Percentiles rank a stretch among this genome's conserved stretches.
Evolutionary conservation across 106 monocot species (phyloP).

Genomic region (Dendrobium officinale): DNA sequence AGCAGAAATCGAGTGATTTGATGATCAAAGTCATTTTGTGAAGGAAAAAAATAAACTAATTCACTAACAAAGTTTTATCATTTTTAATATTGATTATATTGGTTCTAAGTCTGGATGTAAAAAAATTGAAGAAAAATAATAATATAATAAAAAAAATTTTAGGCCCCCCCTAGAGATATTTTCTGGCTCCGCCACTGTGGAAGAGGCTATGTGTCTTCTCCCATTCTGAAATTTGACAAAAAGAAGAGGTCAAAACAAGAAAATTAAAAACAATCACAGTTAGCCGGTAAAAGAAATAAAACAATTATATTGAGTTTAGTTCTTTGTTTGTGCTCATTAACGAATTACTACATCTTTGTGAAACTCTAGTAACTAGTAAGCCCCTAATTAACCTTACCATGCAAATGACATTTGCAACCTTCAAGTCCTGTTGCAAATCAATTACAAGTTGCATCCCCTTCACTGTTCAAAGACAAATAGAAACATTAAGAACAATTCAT

Average conservation of each 20-base stretch:
- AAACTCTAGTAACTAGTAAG: background rate
- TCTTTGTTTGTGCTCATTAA: background rate
- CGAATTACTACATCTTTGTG: background rate
- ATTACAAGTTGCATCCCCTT: slow-evolving; percentile 95
- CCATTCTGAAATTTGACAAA: slow-evolving; percentile 60
- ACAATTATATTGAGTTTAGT: background rate
- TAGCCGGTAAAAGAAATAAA: background rate
- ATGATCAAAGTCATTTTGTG: too few relatives aligned
- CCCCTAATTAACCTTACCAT: slow-evolving; percentile 53
- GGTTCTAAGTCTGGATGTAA: too few relatives aligned
- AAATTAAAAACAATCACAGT: background rate
- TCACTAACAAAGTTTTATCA: too few relatives aligned
- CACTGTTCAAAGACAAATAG: slow-evolving; percentile 34
- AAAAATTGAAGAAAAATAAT: too few relatives aligned
- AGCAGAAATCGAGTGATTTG: too few relatives aligned
- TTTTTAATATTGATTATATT: too few relatives aligned
- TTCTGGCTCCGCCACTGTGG: slow-evolving; percentile 12
- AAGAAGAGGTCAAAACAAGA: background rate
- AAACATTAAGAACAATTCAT: slow-evolving; percentile 6
- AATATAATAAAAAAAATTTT: too few relatives aligned
- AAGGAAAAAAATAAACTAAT: too few relatives aligned
- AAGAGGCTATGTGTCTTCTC: slow-evolving; percentile 75
- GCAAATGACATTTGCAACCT: slow-evolving; percentile 99
- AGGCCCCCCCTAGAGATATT: too few relatives aligned
- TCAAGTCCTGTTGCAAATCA: slow-evolving; percentile 91